Base-by-base conservation (phyloP, 768 basidiomycete genomes). In the Glaciozyma martinii region DNA sequence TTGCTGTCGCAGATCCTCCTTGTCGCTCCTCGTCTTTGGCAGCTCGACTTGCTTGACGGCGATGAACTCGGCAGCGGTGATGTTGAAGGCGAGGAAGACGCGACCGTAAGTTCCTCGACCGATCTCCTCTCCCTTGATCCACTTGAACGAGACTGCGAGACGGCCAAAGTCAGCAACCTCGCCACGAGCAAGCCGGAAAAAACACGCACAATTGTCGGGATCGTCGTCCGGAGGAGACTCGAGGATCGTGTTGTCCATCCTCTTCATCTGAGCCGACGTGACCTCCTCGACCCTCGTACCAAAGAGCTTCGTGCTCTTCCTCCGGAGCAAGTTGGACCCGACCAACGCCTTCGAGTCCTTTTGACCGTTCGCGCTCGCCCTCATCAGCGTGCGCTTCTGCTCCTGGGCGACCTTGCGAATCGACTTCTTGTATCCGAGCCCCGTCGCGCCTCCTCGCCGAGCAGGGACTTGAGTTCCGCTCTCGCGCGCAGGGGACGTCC, bases 21-120 rank as follows among this genome's bases (percentile, higher is more conserved):
- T 89, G 78, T 99, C 95, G 73, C 88, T 90, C 23, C 85, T 84
- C 12, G 91, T 93, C 58, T 85, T 84, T 2, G 95, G 94, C 63
- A 93, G 83, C 76, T 98, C 95, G 55, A 99, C 95, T 77, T 98
- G 95, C 78, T 99, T 99, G 69, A 99, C 95, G 23, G 95, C 95
- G 73, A 98, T 92, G 90, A 97, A 94, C 78, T 98, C 93, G 63
- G 92, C 92, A 0, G 92, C 94, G 5, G 90, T 92, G 40, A 89
- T 90, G 75, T 98, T 98, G 64, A 98, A 80, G 23, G 90, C 95
- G 61, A 98, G 84, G 74, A 97, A 99, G 33, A 99, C 95, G 50
- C 89, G 85, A 18, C 95, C 95, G 73, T 93, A 99, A 18, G 92
- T 93, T 30, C 95, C 95, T 74, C 89, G 90, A 40, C 95, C 95